Base-by-base conservation (phyloP, 2,329 filamentous ascomycete genomes). In the Monosporascus cannonballus region DNA sequence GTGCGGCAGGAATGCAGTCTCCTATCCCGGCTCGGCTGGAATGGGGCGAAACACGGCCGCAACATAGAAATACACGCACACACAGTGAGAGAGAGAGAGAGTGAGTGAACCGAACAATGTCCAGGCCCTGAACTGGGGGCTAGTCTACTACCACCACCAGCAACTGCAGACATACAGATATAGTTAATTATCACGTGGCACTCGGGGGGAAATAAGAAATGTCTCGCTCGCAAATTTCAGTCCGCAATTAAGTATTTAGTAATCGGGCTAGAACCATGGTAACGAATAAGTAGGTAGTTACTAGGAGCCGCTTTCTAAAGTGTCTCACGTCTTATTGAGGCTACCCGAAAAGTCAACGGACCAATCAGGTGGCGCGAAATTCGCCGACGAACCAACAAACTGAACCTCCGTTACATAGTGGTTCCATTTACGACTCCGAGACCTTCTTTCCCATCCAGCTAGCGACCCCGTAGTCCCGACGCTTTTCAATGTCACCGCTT, bases 391-490 rank as follows among this genome's bases (percentile, higher is more conserved):
- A 39, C 37, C 17, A 18, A 39, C 37, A 39, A 39, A 9, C 15
- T 14, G 18, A 42, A 42, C 9, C 39, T 9, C 24, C 18, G 24
- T 20, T 14, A 34, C 30, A 34, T 34, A 5, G 30, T 11, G 11
- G 30, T 11, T 9, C 30, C 20, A 3, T 42, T 42, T 18, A 18
- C 37, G 39, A 24, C 39, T 42, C 18, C 39, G 39, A 42, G 22
- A n/a, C 20, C 18, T 24, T 4, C 18, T 42, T 15, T 15, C 39
- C 39, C 39, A 20, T 42, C 39, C 61, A 59, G 58, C 56, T 51
- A 53, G 53, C 48, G 48, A 56, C 38, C 39, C 30, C 42, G 46
- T 49, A 25, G 46, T 54, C 34, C 30, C 49, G 38, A 36, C 24
- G 24, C 39, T 20, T 42, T 24, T 42, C 4, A 34, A 14, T 1